phyloP scores from a whole-genome alignment of 2,329 filamentous ascomycete species.

The Coniochaeta pulveracea region DNA sequence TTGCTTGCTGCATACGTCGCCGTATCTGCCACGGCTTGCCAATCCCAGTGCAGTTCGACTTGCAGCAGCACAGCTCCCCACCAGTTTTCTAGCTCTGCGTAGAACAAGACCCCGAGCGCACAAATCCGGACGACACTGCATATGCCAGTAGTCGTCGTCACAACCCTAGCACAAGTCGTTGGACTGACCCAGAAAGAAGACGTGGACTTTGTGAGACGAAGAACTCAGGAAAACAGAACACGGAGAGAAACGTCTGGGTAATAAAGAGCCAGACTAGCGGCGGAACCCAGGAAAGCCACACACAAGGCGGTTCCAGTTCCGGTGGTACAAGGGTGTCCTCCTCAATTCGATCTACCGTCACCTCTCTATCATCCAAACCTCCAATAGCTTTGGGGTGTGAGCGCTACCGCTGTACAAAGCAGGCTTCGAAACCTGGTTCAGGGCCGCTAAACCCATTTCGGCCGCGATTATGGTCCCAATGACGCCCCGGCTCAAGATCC shows the following conservation, averaged over 20 bases:
- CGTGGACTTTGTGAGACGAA: neutral
- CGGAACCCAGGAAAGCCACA: neutral
- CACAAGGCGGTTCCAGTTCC: neutral
- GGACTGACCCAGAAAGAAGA: neutral
- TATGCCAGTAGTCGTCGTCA: conserved; percentile 2
- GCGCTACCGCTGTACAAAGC: conserved; percentile 16
- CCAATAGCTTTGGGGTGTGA: conserved; percentile 7
- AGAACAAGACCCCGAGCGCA: neutral
- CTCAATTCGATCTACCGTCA: too few relatives aligned
- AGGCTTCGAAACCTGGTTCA: conserved; percentile 17
- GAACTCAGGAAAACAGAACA: neutral
- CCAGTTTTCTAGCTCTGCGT: neutral
- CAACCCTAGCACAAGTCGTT: neutral
- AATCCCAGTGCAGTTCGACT: neutral
- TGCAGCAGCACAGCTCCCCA: neutral
- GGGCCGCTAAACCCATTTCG: conserved; percentile 24
- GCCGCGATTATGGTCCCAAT: conserved; percentile 44
- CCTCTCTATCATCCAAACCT: too few relatives aligned
- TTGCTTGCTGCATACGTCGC: conserved; percentile 2
- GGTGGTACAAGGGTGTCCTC: neutral
- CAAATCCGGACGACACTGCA: conserved; percentile 1
- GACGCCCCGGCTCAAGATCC: conserved; percentile 47
- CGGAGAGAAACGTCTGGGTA: neutral
- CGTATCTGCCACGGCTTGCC: conserved; percentile 1
- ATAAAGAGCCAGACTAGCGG: too few relatives aligned